Base-by-base conservation (phyloP, 495 filamentous ascomycete species). In the Penicillium alfredii region DNA sequence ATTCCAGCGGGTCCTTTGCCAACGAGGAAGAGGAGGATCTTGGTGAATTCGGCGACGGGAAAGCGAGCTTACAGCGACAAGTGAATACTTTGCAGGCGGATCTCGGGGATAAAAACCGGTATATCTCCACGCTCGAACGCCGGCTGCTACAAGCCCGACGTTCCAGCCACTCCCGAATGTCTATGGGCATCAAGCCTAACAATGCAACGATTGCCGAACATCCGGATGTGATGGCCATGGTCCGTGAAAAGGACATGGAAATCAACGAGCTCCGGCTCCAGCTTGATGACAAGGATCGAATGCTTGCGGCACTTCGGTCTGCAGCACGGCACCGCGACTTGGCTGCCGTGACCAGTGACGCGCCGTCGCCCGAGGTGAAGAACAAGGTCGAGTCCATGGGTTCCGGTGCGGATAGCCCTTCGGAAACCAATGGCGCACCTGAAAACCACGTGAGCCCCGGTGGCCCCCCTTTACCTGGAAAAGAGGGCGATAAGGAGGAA, bases 221-320 rank as follows among this genome's bases (percentile, higher is more conserved):
- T 40, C 74, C 80, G 22, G 80, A 82, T 43, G 61, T 82, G 30
- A 72, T 76, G 18, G 57, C 78, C 25, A 42, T 87, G 18, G 58
- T 98, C 18, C 81, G 79, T 47, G 92, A 96, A 49, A 96, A 92
- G 56, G 92, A 98, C 52, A 78, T 82, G 37, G 92, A 98, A 58
- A 96, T 98, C 49, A 78, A 82, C 18, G 89, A 94, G 48, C 76
- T 98, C 18, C 77, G 88, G 9, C 83, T 88, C 14, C 80, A 86
- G 40, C 73, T 98, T 2, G 92, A 97, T 47, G 93, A 98, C 63
- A 96, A 97, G 53, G 89, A 95, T 53, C 77, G 81, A 10, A 98
- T 97, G 93, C 69, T 97, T 17, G 66, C 80, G 10, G 92, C 92
- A 1, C 71, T 97, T 28, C 80, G 88, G n/a, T 89, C 73, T 32